These are phyloP conservation scores for Leccinum longicurvipes DNA, from an alignment of 768 basidiomycete genomes.

Conservation along the genomic window DNA sequence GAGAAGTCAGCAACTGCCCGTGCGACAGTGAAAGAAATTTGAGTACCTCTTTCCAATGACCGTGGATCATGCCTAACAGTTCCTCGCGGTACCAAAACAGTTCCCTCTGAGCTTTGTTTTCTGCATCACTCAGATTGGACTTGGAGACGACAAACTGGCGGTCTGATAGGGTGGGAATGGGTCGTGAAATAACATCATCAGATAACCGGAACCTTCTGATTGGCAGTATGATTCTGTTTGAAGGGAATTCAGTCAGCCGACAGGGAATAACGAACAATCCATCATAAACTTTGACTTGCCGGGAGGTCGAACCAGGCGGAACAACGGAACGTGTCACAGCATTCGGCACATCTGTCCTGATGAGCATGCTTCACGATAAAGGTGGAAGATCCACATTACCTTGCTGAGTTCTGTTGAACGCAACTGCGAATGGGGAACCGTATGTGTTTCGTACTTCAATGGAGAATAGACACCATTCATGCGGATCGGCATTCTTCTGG, in stretches of 20 bases:
- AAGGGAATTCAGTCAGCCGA: constrained; percentile 2
- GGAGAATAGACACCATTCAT: constrained; percentile 82
- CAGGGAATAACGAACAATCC: neutral
- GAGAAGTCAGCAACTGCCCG: neutral
- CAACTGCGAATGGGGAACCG: constrained; percentile 87
- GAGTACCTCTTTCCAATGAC: constrained; percentile 81
- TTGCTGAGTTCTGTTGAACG: constrained; percentile 63
- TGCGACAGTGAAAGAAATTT: neutral
- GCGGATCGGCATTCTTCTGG: constrained; percentile 45
- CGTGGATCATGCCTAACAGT: constrained; percentile 64
- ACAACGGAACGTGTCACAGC: constrained; percentile 55
- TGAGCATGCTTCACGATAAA: neutral
- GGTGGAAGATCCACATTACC: constrained; percentile 37
- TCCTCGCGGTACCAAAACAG: constrained; percentile 97
- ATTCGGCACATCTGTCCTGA: constrained; percentile 36
- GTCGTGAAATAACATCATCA: constrained; percentile 50
- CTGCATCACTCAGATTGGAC: constrained; percentile 53
- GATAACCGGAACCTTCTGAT: constrained; percentile 67
- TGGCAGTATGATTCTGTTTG: constrained; percentile 60
- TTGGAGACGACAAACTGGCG: constrained; percentile 90
- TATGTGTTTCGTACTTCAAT: constrained; percentile 92
- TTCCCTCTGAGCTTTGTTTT: constrained; percentile 67
- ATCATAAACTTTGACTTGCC: constrained; percentile 42
- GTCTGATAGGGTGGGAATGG: constrained; percentile 83
- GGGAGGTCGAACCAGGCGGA: constrained; percentile 83